Percentiles rank a stretch among this genome's conserved stretches.
These are phyloP conservation scores for Zymoseptoria tritici DNA, from an alignment of 2,329 filamentous ascomycete genomes.

Conservation along the genomic window DNA sequence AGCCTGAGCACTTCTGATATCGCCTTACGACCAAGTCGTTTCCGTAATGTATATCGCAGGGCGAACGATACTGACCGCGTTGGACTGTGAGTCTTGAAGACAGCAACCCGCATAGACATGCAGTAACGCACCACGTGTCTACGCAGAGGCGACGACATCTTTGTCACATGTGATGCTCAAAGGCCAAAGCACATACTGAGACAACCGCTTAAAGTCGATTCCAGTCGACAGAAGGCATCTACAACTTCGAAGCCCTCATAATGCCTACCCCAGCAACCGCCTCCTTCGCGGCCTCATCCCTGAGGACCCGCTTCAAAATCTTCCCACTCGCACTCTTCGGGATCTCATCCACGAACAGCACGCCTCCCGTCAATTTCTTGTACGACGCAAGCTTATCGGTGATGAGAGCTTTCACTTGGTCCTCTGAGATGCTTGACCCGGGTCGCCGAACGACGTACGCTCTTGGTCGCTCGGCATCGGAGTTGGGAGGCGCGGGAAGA, in stretches of 20 bases:
- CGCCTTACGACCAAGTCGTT: too few species aligned
- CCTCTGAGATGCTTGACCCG: slow-evolving; percentile 40
- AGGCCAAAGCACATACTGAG: too few species aligned
- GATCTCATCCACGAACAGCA: slow-evolving; percentile 60
- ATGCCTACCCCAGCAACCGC: slow-evolving; percentile 6
- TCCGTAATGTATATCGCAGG: too few species aligned
- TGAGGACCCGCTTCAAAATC: slow-evolving; percentile 35
- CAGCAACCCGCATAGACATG: too few species aligned
- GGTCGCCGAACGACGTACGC: slow-evolving; percentile 56
- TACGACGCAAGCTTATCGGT: slow-evolving; percentile 55
- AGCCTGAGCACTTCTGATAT: not conserved
- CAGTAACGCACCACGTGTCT: too few species aligned
- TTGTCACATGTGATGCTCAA: too few species aligned
- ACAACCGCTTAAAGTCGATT: too few species aligned
- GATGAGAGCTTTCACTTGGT: slow-evolving; percentile 57
- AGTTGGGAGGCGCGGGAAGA: slow-evolving; percentile 43
- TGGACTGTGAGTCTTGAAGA: too few species aligned
- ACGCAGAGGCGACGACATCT: too few species aligned
- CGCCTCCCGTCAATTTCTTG: slow-evolving; percentile 63
- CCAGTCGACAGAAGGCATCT: too few species aligned
- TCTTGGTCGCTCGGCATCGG: slow-evolving; percentile 53
- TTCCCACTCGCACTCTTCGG: slow-evolving; percentile 54
- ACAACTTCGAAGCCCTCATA: not conserved
- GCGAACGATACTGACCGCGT: too few species aligned
- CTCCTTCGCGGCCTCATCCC: slow-evolving; percentile 39